These are phyloP conservation scores for Hemerocallis citrina DNA, from an alignment of 106 monocot genomes.

Conservation along the genomic window DNA sequence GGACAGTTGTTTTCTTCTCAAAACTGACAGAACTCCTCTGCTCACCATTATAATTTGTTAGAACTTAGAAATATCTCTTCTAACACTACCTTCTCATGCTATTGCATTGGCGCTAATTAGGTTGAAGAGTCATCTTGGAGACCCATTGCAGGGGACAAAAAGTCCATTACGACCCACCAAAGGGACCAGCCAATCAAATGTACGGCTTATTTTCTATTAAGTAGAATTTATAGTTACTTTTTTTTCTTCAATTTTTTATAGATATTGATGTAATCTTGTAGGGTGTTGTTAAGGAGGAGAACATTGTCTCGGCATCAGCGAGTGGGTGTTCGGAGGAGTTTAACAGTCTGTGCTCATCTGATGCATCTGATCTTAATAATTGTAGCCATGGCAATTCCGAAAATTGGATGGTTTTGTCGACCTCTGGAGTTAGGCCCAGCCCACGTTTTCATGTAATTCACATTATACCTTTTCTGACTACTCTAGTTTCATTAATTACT, in stretches of 20 bases:
- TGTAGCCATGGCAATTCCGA: conserved; percentile 36
- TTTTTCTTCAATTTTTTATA: no score
- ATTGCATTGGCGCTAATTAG: conserved; percentile 12
- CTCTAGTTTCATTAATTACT: no score
- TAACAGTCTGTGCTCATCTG: conserved; percentile 27
- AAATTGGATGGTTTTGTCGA: conserved; percentile 69
- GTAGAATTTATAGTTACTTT: neutral
- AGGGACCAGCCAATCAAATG: conserved; percentile 42
- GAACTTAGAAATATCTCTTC: neutral
- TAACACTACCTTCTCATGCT: neutral
- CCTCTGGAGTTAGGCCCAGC: conserved; percentile 51
- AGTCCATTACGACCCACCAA: conserved; percentile 52
- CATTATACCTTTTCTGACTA: neutral
- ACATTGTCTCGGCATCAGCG: conserved; percentile 22
- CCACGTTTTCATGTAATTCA: conserved; percentile 65
- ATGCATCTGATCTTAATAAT: conserved; percentile 26
- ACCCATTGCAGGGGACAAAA: conserved; percentile 44
- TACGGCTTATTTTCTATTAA: conserved; percentile 13
- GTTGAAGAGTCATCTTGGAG: conserved; percentile 65
- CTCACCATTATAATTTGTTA: neutral
- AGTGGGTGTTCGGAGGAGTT: conserved; percentile 39
- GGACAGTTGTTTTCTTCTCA: no score
- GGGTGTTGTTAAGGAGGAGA: conserved; percentile 33
- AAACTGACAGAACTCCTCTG: no score
- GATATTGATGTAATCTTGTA: neutral